Evolutionary conservation across 352 stramenopile genomes (phyloP).

Genomic region (Phytopythium oedochilum): DNA sequence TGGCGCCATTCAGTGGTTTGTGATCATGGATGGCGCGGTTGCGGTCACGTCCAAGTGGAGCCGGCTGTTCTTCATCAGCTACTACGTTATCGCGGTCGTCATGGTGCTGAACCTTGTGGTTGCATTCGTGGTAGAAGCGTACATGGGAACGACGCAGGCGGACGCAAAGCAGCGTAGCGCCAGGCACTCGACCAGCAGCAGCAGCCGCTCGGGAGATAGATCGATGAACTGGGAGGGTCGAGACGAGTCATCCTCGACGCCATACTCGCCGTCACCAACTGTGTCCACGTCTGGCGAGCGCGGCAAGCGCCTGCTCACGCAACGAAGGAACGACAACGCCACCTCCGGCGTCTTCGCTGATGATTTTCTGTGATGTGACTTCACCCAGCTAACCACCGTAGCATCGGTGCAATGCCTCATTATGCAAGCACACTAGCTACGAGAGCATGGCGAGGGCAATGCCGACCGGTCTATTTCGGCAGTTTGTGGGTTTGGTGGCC

Average conservation of each 20-base stretch:
- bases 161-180: background rate
- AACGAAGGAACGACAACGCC: background rate
- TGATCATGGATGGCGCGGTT: slow-evolving; percentile 60
- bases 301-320: slow-evolving; percentile 1
- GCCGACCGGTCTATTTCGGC: background rate
- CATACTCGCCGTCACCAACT: background rate
- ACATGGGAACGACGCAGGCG: slow-evolving; percentile 26
- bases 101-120: slow-evolving; percentile 73
- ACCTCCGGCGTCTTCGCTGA: background rate
- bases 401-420: no score
- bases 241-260: background rate
- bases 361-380: background rate
- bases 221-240: background rate
- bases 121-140: slow-evolving; percentile 59
- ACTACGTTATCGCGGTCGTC: slow-evolving; percentile 66
- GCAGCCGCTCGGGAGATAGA: background rate
- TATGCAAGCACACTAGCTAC: no score
- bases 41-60: slow-evolving; percentile 47
- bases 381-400: no score
- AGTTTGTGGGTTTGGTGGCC: background rate
- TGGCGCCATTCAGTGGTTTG: slow-evolving; percentile 42
- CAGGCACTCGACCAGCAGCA: no score
- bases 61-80: slow-evolving; percentile 68
- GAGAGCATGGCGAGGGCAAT: background rate
- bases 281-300: background rate